Evolutionary conservation across 495 filamentous ascomycete species (phyloP), one percentile per base, ranked within the genome.

Genomic region (Penicillium mononematosum): DNA sequence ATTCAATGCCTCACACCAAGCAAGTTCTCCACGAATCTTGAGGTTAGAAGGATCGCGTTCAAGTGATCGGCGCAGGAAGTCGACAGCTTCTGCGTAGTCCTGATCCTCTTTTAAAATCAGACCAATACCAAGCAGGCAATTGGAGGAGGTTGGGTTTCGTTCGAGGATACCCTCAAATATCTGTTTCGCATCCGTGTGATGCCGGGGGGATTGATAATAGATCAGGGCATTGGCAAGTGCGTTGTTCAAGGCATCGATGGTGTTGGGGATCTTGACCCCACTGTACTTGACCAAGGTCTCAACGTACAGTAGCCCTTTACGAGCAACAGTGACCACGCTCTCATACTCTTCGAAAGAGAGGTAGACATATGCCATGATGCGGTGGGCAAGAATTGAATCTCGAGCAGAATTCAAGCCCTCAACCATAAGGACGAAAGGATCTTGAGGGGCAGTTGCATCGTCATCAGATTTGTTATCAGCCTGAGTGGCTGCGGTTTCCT

Each of bases 81-180:
- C 79, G 50, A 91, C 83, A 0, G 95, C 95, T 63, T 86, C 80
- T 27, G 75, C 69, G 68, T 90, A 96, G 43, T 98, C 86, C 60
- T 95, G 88, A 62, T 96, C 90, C 58, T 96, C 92, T 72, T 96
- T 90, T 41, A 92, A 84, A 32, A 98, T 92, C 24, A 96, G 71
- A 10, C 94, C 94, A 49, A 97, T 83, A 3, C 94, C 94, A 48
- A 98, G 87, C 36, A 98, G 76, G 41, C 91, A 94, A 44, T 83
- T 74, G 7, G 90, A 92, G 2, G 88, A 91, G 2, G 77, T 81
- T 9, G 84, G 78, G 46, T 90, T 89, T 36, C 86, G 81, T 42
- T 81, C 71, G 0, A 99, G 78, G 1, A 96, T 88, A 9, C 77
- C 75, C 58, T 94, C 85, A 59, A 99, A 99, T 10, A 96, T 79